Percentiles rank a stretch among this genome's conserved stretches.
These are phyloP conservation scores for Penicillium fimorum DNA, from an alignment of 495 filamentous ascomycete species.

Conservation along the genomic window DNA sequence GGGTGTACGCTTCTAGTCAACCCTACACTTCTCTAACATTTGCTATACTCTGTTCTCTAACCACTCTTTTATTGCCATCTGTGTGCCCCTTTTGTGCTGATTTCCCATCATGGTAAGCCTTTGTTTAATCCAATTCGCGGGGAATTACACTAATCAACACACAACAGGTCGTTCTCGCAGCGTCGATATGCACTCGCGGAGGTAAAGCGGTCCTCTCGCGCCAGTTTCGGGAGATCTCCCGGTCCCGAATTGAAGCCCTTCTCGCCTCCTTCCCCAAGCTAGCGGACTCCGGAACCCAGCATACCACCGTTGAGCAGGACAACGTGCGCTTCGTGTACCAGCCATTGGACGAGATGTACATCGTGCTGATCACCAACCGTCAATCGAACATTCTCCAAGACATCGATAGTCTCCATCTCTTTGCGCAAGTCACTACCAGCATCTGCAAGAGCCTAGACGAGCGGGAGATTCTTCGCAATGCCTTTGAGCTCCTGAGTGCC, in stretches of 20 bases:
- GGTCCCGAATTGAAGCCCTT: conserved; percentile 92
- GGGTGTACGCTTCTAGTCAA: conserved; percentile 15
- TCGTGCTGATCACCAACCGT: conserved; percentile 98
- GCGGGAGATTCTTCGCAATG: conserved; percentile 88
- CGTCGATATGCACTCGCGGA: conserved; percentile 97
- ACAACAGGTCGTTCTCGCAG: conserved; percentile 89
- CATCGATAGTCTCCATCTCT: conserved; percentile 95
- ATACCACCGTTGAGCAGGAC: conserved; percentile 97
- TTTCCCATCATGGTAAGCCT: conserved; percentile 25
- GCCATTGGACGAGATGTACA: conserved; percentile 97
- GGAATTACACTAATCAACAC: conserved; percentile 28
- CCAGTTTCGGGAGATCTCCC: conserved; percentile 93
- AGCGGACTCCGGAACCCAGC: conserved; percentile 88
- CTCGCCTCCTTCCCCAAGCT: conserved; percentile 97
- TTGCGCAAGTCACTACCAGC: conserved; percentile 92
- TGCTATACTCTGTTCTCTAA: conserved; percentile 5
- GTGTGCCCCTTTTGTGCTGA: neutral
- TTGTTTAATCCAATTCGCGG: neutral
- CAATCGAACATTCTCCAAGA: conserved; percentile 99
- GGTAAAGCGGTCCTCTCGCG: conserved; percentile 96
- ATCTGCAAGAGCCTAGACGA: conserved; percentile 96
- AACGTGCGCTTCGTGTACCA: conserved; percentile 99
- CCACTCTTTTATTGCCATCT: conserved; percentile 13
- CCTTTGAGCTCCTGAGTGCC: conserved; percentile 90
- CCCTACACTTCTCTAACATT: conserved; percentile 9